Conservation (phyloP, 139 green algal species). For the Dunaliella primolecta region DNA sequence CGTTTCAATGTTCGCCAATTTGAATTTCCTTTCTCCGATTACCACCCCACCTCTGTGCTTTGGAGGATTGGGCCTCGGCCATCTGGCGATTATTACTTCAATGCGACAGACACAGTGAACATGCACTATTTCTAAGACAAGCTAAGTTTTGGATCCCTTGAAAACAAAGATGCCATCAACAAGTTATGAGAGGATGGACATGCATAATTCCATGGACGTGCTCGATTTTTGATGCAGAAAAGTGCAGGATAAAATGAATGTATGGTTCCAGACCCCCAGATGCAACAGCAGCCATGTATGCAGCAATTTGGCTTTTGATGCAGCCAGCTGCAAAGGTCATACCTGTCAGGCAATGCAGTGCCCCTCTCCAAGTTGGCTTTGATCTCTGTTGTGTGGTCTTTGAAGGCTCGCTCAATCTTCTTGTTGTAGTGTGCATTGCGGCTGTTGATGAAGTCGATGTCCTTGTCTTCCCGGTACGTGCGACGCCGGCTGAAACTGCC, state of each 20-base stretch:
- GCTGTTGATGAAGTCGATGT: conserved; percentile 96
- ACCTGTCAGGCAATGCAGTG: conserved; percentile 90
- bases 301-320: background rate
- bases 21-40: conserved; percentile 33
- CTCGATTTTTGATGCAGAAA: no score
- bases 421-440: conserved; percentile 96
- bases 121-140: background rate
- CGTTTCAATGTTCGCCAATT: background rate
- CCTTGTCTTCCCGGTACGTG: conserved; percentile 60
- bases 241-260: no score
- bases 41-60: conserved; percentile 28
- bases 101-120: background rate
- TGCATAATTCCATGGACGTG: no score
- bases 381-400: conserved; percentile 80
- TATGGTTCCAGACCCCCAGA: no score
- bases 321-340: no score
- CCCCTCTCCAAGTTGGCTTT: conserved; percentile 97
- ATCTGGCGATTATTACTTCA: background rate
- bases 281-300: background rate
- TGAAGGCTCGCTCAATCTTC: conserved; percentile 93
- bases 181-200: no score
- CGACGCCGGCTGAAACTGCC: conserved; percentile 75
- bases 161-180: no score
- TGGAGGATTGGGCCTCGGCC: conserved; percentile 33
- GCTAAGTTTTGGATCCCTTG: no score